Evolutionary conservation across 2,329 filamentous ascomycete genomes (phyloP), one percentile per base, ranked within the genome.

Genomic region (Fusarium sterilihyphosum): DNA sequence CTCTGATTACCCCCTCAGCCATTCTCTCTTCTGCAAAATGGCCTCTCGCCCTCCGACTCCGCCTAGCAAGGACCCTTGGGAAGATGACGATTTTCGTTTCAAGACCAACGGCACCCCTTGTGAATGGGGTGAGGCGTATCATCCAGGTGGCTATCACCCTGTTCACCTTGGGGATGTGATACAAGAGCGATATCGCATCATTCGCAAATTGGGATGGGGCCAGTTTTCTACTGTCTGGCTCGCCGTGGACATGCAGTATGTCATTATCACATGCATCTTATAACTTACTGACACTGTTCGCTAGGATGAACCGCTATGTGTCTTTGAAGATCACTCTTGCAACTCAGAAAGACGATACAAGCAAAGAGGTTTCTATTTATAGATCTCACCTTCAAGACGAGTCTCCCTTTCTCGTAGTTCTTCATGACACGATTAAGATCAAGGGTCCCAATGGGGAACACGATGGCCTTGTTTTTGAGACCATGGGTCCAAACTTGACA

Each of bases 231-330:
- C 60, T 0, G 60, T 62, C 11, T 62, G 60, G 52, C 40, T 59
- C 0, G 52, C 7, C 0, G 7, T 59, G 0, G 60, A 59, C 5
- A 44, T 5, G 4, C 1, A 33, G 52, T 62, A 35, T 4, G 59
- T 17, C 7, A 6, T 9, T n/a, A 7, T 10, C 6, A 2, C 8
- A 6, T 13, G 3, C 8, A 6, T 8, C 2, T 9, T 8, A 4
- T 2, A 14, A 6, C 1, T 35, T 18, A 37, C 40, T 26, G 24
- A 35, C 24, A n/a, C 11, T 2, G 4, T 31, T 31, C 1, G 4
- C 0, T 14, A 50, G 57, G 12, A 1, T 29, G 24, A 24, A 2
- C 20, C 33, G 24, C 1, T 60, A 20, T 29, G 43, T 60, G 2
- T 60, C 57, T n/a, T 0, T 60, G 0, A 60, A 60, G 16, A 38